Base-by-base conservation (phyloP, 768 basidiomycete species). In the Termitomyces sp. region DNA sequence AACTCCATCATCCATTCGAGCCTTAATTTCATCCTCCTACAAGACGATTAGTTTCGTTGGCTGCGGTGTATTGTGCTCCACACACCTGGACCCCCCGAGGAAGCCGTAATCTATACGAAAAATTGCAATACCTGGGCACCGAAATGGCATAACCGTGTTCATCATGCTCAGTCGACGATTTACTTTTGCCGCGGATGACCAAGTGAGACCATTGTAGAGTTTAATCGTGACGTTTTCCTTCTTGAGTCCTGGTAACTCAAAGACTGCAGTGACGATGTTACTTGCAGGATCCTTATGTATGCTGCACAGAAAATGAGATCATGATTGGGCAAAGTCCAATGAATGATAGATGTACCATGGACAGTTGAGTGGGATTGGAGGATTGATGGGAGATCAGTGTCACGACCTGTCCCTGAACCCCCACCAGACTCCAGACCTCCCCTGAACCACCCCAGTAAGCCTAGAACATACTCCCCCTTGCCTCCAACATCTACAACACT, bases 201-300 rank as follows among this genome's bases (percentile, higher is more conserved):
- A 85, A 67, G 39, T 70, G 73, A 55, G n/a, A n/a, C 74, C 72
- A 57, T 79, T 73, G 39, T 74, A 72, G n/a, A 81, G 64, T 48
- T 82, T 74, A 48, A 83, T 76, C 34, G 67, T 61, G 41, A 83
- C 72, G 49, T 75, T 70, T 41, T 79, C 75, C 52, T 79, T 78
- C 52, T 72, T 77, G 52, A 83, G 64, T 11, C 83, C 81, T 5
- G 83, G 82, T 1, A 82, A 66, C 61, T 84, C 84, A 54, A 84
- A 80, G 6, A 75, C 74, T 9, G 79, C 81, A 2, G 76, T 79
- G 28, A 82, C 74, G 21, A 61, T 56, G 58, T 76, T 75, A 17
- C 63, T 61, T 1, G 74, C 71, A 17, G 70, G 59, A 50, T 76
- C 71, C 63, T 81, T 79, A 51, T 76, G 70, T 2, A 84, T 76